phyloP scores from a whole-genome alignment of 345 rosid species.

The Angophora floribunda region DNA sequence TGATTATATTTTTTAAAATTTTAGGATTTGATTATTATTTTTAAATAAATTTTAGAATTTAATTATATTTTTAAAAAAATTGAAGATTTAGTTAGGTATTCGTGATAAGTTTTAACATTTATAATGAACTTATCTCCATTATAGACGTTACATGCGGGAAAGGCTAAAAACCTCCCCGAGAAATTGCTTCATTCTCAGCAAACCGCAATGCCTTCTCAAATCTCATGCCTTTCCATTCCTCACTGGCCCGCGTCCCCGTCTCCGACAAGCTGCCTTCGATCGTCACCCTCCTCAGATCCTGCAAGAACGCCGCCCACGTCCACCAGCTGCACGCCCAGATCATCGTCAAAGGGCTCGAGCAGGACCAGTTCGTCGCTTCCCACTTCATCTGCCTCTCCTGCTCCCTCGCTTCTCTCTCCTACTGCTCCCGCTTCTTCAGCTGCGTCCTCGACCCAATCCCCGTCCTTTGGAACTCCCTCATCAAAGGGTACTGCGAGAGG shows the following conservation, averaged over 20 bases:
- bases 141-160: not conserved
- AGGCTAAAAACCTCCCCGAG: not conserved
- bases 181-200: not conserved
- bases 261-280: slow-evolving; percentile 17
- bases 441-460: slow-evolving; percentile 33
- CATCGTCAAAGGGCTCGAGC: slow-evolving; percentile 65
- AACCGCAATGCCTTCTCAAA: not conserved
- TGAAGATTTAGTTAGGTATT: too few relatives aligned
- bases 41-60: too few relatives aligned
- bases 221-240: slow-evolving; percentile 17
- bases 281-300: slow-evolving; percentile 36
- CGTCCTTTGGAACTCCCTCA: slow-evolving; percentile 49
- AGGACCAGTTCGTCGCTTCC: slow-evolving; percentile 49
- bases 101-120: too few relatives aligned
- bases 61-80: too few relatives aligned
- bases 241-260: not conserved
- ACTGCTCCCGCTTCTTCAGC: slow-evolving; percentile 38
- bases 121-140: too few relatives aligned
- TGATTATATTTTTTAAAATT: too few relatives aligned
- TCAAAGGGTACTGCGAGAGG: slow-evolving; percentile 25
- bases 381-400: slow-evolving; percentile 22
- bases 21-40: too few relatives aligned
- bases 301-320: slow-evolving; percentile 36
- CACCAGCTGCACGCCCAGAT: slow-evolving; percentile 61
- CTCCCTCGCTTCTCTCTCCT: slow-evolving; percentile 23